Percentiles rank a stretch among this genome's conserved stretches.
Evolutionary conservation across 2,329 filamentous ascomycete genomes (phyloP).

Genomic region (Aurifilum marmelostoma): DNA sequence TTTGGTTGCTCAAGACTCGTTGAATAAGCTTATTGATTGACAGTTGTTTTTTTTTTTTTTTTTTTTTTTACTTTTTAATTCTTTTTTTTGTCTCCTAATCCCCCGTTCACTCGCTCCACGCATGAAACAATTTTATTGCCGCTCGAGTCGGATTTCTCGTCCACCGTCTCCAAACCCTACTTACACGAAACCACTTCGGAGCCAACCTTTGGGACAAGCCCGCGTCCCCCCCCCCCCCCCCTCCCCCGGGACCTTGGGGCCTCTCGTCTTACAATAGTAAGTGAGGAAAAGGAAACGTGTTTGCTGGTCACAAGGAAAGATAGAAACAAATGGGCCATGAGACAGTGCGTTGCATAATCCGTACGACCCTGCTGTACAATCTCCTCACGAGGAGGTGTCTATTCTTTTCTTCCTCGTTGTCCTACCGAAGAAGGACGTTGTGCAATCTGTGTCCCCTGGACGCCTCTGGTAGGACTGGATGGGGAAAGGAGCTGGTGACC

Average conservation of each 20-base stretch:
- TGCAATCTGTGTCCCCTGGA: not conserved
- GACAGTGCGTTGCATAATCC: slow-evolving; percentile 15
- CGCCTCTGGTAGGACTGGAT: not conserved
- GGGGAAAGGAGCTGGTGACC: too few relatives aligned
- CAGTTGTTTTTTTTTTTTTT: not conserved
- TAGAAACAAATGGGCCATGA: not conserved
- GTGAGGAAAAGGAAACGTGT: slow-evolving; percentile 5
- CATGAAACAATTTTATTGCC: not conserved
- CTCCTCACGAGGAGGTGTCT: not conserved
- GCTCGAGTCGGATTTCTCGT: not conserved
- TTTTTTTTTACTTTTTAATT: too few relatives aligned
- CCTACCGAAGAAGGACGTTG: not conserved
- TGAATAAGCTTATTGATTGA: not conserved
- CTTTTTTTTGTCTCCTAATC: too few relatives aligned
- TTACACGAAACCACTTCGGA: not conserved
- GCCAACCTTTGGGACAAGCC: not conserved
- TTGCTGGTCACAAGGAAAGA: slow-evolving; percentile 20
- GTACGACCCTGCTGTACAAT: slow-evolving; percentile 4
- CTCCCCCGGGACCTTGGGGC: not conserved
- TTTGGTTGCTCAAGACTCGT: too few relatives aligned
- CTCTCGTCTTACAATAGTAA: not conserved
- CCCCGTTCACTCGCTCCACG: too few relatives aligned
- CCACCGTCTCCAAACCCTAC: not conserved
- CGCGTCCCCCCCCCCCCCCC: too few relatives aligned
- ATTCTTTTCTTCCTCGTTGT: not conserved